Evolutionary conservation across 352 stramenopile species (phyloP), one percentile per base, ranked within the genome.

Genomic region (Phytophthora rubi): DNA sequence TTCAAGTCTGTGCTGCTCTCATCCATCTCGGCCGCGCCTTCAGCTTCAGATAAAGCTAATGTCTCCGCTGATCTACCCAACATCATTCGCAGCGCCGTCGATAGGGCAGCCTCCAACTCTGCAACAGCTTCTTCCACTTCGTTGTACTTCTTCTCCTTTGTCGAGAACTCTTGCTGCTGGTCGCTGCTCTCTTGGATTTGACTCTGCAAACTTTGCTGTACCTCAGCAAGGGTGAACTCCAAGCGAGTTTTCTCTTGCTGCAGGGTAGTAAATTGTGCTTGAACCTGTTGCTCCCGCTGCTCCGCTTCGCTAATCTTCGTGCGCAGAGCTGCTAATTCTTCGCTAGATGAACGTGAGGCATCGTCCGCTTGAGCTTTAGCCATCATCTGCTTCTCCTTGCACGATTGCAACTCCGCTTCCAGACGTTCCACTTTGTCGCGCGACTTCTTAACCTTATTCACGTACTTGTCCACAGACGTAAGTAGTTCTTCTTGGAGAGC

Each of bases 401-500:
- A 51, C 12, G 45, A 23, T 33, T 69, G 30, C 1, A 81, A 39
- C n/a, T 84, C 59, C 0, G 4, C 18, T 60, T 85, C 53, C 0
- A 91, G 52, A 12, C 65, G 37, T 16, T 73, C 68, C 12, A 73
- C 65, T 66, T 83, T 69, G 26, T 60, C 63, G 1, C 63, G 58
- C 3, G 70, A 63, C 37, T 77, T 68, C 44, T 85, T 81, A 3
- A 65, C 53, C 9, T 70, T 72, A 0, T 42, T 35, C 18, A 82
- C 67, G 49, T 87, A 77, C 35, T 83, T 76, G 21, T 91, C 82
- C 10, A 93, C 77, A 0, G 80, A 86, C 6, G 71, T 48, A 4
- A 95, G 76, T 2, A 95, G 16, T 30, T 90, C 84, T 37, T 95
- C 87, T 53, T 95, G 87, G 1, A 95, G 69, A 0, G 66, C 60